phyloP scores from a whole-genome alignment of 495 filamentous ascomycete species.

The Penicillium pancosmium region DNA sequence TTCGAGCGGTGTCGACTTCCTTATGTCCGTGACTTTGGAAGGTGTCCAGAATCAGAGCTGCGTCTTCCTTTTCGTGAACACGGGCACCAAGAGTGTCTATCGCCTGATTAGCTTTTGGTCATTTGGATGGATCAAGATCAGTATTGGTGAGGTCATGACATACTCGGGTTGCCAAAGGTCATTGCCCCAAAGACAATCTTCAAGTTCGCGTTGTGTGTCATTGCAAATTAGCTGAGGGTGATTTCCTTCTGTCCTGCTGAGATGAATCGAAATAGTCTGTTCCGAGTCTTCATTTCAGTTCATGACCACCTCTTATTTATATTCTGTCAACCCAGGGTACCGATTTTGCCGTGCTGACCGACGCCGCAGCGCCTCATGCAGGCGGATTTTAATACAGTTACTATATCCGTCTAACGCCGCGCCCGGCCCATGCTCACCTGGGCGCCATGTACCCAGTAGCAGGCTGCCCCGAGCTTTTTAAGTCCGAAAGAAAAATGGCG shows the following conservation, averaged over 20 bases:
- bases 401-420: conserved; percentile 7
- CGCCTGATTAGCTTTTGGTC: neutral
- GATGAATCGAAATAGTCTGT: neutral
- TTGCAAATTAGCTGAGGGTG: neutral
- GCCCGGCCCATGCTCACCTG: neutral
- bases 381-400: neutral
- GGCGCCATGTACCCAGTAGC: neutral
- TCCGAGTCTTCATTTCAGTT: neutral
- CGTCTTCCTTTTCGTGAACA: conserved; percentile 14
- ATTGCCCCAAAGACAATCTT: conserved; percentile 25
- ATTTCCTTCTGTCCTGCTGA: neutral
- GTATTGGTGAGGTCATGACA: neutral
- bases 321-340: neutral
- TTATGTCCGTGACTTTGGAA: conserved; percentile 59
- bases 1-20: conserved; percentile 60
- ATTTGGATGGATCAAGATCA: too few species aligned
- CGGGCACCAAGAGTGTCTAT: conserved; percentile 19
- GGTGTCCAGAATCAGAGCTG: conserved; percentile 41
- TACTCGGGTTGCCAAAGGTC: conserved; percentile 24
- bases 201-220: conserved; percentile 14
- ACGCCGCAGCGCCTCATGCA: conserved; percentile 2
- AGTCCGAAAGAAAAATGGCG: neutral
- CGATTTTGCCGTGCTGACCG: conserved; percentile 1
- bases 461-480: neutral
- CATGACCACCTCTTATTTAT: neutral